Conservation (phyloP, 2,329 filamentous ascomycete genomes). For the Pseudogymnoascus sp. region DNA sequence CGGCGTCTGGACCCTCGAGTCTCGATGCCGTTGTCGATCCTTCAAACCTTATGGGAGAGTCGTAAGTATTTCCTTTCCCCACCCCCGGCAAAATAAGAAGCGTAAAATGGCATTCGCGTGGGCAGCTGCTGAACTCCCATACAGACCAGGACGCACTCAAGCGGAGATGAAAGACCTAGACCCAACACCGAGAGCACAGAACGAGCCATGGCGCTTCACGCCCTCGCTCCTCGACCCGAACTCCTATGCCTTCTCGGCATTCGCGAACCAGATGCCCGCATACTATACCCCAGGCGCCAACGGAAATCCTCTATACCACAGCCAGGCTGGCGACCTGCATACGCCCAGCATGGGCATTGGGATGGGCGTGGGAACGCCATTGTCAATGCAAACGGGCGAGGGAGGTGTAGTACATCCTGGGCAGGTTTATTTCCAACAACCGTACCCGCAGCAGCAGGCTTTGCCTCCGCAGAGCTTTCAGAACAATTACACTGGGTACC, state of each 20-base stretch:
- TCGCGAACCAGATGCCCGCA: slow-evolving; percentile 71
- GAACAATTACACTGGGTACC: background rate
- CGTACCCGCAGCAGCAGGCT: slow-evolving; percentile 57
- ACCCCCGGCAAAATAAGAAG: background rate
- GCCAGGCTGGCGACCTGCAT: slow-evolving; percentile 79
- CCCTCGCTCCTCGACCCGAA: slow-evolving; percentile 83
- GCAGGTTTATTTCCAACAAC: slow-evolving; percentile 60
- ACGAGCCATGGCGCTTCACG: slow-evolving; percentile 82
- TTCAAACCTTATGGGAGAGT: background rate
- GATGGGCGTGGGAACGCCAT: slow-evolving; percentile 51
- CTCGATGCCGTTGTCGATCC: background rate
- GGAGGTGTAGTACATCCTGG: slow-evolving; percentile 55
- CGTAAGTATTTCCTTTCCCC: background rate
- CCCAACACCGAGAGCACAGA: slow-evolving; percentile 70
- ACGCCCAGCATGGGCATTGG: slow-evolving; percentile 75
- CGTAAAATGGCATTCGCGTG: background rate
- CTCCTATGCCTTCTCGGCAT: slow-evolving; percentile 71
- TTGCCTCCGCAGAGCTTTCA: slow-evolving; percentile 33
- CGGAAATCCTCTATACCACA: slow-evolving; percentile 73
- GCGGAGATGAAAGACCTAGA: slow-evolving; percentile 65
- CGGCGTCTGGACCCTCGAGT: background rate
- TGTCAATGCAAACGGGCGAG: slow-evolving; percentile 70
- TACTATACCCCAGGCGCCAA: slow-evolving; percentile 87
- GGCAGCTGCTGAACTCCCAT: background rate
- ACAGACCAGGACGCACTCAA: slow-evolving; percentile 13